Base-by-base conservation (phyloP, 805 yeast genomes). In the Myxozyma melibiosi region DNA sequence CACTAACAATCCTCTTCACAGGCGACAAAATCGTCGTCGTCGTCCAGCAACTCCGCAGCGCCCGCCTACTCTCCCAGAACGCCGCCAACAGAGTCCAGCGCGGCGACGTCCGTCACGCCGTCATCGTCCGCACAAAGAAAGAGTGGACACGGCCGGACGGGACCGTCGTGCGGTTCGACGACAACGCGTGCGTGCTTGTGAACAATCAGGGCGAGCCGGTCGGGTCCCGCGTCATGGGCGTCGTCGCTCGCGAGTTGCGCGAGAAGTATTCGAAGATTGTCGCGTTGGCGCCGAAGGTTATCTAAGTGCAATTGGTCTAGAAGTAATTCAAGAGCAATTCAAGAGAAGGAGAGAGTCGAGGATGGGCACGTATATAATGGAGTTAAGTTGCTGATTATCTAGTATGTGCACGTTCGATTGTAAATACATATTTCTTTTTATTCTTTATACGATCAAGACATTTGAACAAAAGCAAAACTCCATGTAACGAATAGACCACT, bases 11-110 rank as follows among this genome's bases (percentile, higher is more conserved):
- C 14, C 5, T 24, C 8, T 28, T 7, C 39, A 30, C 35, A 56
- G 97, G 99, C 45, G 99, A 94, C 73, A 86, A 85, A 71, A 86
- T 94, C 62, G 96, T 94, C 8, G 95, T 90, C 53, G 99, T 94
- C 59, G 92, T 94, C 49, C 63, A 58, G 39, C 38, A 42, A 16
- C 55, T 58, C 31, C 53, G 63, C 31, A 51, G 38, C 31, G 53
- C 63, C 5, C 43, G 50, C 11, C 30, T 53, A 11, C 35, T 49
- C 4, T 38, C 53, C 14, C 53, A 46, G 30, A 38, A 37, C 13
- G 24, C 62, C 14, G 38, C 55, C 18, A 88, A 87, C 72, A 77
- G 92, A 72, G 96, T 92, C 40, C 89, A 91, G 73, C 86, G 94
- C 75, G 96, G 97, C 66, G 99, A 94, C 70, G 89, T 94, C 52